Evolutionary conservation across 345 rosid species (phyloP), one percentile per base, ranked within the genome.

Genomic region (thale cress (Arabidopsis thaliana)): DNA sequence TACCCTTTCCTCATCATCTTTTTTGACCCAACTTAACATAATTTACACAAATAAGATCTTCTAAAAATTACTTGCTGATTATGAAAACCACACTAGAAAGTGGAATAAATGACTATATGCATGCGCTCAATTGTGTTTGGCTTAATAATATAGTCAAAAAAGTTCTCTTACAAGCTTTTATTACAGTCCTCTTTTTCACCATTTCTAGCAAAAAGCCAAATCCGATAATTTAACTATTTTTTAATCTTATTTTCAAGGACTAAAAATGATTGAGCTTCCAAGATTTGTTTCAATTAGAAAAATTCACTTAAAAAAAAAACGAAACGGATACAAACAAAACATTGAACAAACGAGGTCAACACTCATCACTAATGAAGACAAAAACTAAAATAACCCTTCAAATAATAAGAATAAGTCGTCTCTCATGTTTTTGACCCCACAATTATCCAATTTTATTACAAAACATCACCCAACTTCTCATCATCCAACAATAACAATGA

Each of bases 401-500:
- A 37, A 65, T 14, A 60, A 42, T 55, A 75, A 23, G 40, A 44
- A 44, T 23, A 64, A 67, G 38, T 74, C 59, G 30, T 66, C 59
- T 36, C 48, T 25, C 30, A 51, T 48, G 59, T 62, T 37, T 66
- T 20, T 53, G 8, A 36, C 28, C 76, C 71, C 65, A 64, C 73
- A 14, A 36, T 33, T 66, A 33, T 56, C 60, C 14, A 53, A 11
- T 14, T 51, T 42, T 8, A 72, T 60, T 67, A 77, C 77, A 69
- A 79, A 71, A 78, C 71, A 59, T 36, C 59, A 58, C 41, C 79
- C 37, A 79, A 42, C 69, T 60, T 69, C 48, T 73, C 87, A 69
- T 62, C 59, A 28, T 70, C 75, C 4, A 37, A 73, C 79, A 87
- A 45, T 67, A 85, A 73, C 67, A 62, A 80, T 6, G 64, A 57